These are phyloP conservation scores for Phlebopus sp. DNA, from an alignment of 1,284 basidiomycete species.

Conservation along the genomic window DNA sequence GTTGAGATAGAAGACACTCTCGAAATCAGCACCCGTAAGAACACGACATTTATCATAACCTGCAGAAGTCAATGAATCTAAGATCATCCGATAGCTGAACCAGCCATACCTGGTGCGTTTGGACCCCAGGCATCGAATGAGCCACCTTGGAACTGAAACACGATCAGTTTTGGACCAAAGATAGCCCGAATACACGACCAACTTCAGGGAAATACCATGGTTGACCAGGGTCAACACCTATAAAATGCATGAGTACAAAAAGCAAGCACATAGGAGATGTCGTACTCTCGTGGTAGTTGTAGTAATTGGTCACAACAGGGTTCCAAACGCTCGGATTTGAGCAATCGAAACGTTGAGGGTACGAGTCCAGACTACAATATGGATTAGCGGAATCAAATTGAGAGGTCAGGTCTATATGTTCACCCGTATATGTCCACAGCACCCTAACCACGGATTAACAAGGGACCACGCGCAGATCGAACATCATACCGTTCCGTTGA, in stretches of 20 bases:
- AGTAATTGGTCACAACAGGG: constrained; percentile 27
- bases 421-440: constrained; percentile 57
- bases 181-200: constrained; percentile 4
- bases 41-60: constrained; percentile 49
- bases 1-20: constrained; percentile 71
- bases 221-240: constrained; percentile 26
- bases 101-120: constrained; percentile 48
- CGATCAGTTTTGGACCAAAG: constrained; percentile 9
- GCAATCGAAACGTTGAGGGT: constrained; percentile 35
- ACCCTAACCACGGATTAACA: constrained; percentile 33
- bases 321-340: constrained; percentile 30
- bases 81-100: background rate
- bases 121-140: constrained; percentile 75
- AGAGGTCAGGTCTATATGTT: background rate
- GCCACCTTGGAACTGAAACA: constrained; percentile 61
- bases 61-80: constrained; percentile 15
- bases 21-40: constrained; percentile 67
- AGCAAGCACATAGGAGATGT: background rate
- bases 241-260: constrained; percentile 8
- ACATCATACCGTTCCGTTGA: constrained; percentile 54
- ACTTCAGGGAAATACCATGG: constrained; percentile 35
- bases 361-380: constrained; percentile 27
- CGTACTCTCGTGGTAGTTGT: constrained; percentile 29
- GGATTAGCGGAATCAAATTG: constrained; percentile 4
- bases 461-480: background rate